These are phyloP conservation scores for Pythium dissimile DNA, from an alignment of 352 stramenopile species.

Conservation along the genomic window DNA sequence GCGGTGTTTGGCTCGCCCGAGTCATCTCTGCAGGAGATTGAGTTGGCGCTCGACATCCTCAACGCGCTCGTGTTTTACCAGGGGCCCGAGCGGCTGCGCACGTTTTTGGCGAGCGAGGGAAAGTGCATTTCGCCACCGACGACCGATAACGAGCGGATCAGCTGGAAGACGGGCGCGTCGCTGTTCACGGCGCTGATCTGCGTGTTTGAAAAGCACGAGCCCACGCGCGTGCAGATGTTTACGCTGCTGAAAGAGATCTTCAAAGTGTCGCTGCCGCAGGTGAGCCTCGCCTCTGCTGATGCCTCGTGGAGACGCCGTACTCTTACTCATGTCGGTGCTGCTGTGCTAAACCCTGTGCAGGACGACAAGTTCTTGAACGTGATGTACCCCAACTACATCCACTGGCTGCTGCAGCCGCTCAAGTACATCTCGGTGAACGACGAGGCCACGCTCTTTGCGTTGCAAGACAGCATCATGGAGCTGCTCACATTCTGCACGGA, in stretches of 20 bases:
- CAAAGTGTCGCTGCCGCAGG: conserved; percentile 59
- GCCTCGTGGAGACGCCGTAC: neutral
- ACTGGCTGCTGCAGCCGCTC: conserved; percentile 78
- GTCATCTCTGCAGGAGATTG: conserved; percentile 43
- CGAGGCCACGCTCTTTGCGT: conserved; percentile 52
- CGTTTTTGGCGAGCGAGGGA: conserved; percentile 64
- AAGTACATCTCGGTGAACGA: conserved; percentile 56
- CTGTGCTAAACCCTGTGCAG: conserved; percentile 22
- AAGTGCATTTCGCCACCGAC: conserved; percentile 58
- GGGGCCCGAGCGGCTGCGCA: conserved; percentile 58
- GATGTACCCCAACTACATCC: conserved; percentile 86
- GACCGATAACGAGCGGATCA: conserved; percentile 58
- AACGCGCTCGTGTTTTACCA: conserved; percentile 72
- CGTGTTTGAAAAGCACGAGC: conserved; percentile 65
- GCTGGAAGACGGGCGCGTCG: conserved; percentile 61
- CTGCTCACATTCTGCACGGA: conserved; percentile 84
- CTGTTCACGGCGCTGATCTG: conserved; percentile 69
- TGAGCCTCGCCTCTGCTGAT: conserved; percentile 18
- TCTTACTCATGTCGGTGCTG: neutral
- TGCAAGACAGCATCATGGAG: conserved; percentile 83
- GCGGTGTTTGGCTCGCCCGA: conserved; percentile 41
- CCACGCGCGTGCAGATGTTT: conserved; percentile 59
- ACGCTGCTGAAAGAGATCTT: conserved; percentile 74
- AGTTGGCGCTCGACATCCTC: conserved; percentile 59
- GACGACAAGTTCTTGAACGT: conserved; percentile 88